Percentiles rank a stretch among this genome's conserved stretches.
Evolutionary conservation across 495 filamentous ascomycete genomes (phyloP).

Genomic region (Trichoderma virens): DNA sequence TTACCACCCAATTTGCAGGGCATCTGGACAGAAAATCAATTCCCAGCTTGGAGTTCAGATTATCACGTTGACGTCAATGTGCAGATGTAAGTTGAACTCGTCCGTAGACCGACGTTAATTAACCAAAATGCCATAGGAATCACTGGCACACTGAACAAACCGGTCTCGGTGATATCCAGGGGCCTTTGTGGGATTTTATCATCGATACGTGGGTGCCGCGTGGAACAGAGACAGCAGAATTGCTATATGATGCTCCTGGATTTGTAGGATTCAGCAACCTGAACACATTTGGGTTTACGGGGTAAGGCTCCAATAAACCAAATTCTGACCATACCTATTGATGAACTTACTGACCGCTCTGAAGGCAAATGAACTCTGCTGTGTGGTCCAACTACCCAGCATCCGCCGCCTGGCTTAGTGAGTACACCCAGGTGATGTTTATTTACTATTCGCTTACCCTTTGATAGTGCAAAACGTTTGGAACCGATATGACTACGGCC

Average conservation of each 20-base stretch:
- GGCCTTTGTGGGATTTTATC: conserved; percentile 39
- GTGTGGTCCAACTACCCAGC: not conserved
- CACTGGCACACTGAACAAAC: conserved; percentile 13
- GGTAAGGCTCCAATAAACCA: not conserved
- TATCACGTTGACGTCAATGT: conserved; percentile 46
- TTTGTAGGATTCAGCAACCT: conserved; percentile 28
- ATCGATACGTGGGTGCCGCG: conserved; percentile 42
- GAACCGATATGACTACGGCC: conserved; percentile 40
- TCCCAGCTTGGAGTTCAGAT: conserved; percentile 38
- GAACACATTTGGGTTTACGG: conserved; percentile 42
- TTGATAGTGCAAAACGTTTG: conserved; percentile 35
- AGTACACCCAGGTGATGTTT: not conserved
- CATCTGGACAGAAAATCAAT: conserved; percentile 6
- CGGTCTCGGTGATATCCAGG: conserved; percentile 11
- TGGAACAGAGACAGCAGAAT: conserved; percentile 38
- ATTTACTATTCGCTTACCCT: not conserved
- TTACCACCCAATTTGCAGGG: conserved; percentile 16
- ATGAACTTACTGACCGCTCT: not conserved
- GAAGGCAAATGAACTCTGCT: not conserved
- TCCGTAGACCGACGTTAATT: not conserved
- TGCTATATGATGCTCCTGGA: conserved; percentile 39
- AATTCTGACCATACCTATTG: not conserved
- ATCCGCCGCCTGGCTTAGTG: conserved; percentile 1
- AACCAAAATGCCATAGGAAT: conserved; percentile 16
- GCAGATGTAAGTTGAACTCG: conserved; percentile 28